Base-by-base conservation (phyloP, 2,329 filamentous ascomycete genomes). In the Xylariales sp. region DNA sequence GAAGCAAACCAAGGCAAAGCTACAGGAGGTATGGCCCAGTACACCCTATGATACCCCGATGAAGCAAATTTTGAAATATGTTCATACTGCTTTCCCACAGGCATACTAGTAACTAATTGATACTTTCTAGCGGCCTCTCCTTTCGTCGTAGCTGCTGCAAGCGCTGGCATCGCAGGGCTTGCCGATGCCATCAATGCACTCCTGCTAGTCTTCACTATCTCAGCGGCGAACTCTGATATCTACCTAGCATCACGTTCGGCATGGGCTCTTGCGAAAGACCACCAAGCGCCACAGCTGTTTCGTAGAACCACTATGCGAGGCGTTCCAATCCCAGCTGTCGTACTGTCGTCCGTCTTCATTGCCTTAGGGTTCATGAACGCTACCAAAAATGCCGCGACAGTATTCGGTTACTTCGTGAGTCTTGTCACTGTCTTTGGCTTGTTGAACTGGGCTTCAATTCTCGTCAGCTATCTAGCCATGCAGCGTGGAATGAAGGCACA, bases 321-420 rank as follows among this genome's bases (percentile, higher is more conserved):
- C 15, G 74, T 85, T 2, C 82, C 82, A 0, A 69, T 81, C 47
- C 80, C 78, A 77, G 71, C 48, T 76, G 84, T 16, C 44, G 55
- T 4, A 55, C 78, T 19, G 73, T 76, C 3, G 69, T 82, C 47
- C 50, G 70, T 3, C 76, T 85, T 53, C 70, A 75, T 3, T 63
- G 82, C 12, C 61, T 84, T 20, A 71, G 74, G 12, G 84, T 84
- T 9, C 62, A 71, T 8, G 59, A 11, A 27, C 24, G 24, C n/a
- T 27, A 27, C 24, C 24, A 27, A 27, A 27, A 8, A 8, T 27
- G 8, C 24, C 8, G n/a, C 24, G 8, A 27, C 24, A n/a, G 24
- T 27, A 8, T 27, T 27, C n/a, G 24, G 24, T n/a, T 27, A 27
- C n/a, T 27, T 27, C 24, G 24, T 27, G 8, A 27, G 24, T n/a